Evolutionary conservation across 2,329 filamentous ascomycete genomes (phyloP), one percentile per base, ranked within the genome.

Genomic region (Ceratocystis cubensis): DNA sequence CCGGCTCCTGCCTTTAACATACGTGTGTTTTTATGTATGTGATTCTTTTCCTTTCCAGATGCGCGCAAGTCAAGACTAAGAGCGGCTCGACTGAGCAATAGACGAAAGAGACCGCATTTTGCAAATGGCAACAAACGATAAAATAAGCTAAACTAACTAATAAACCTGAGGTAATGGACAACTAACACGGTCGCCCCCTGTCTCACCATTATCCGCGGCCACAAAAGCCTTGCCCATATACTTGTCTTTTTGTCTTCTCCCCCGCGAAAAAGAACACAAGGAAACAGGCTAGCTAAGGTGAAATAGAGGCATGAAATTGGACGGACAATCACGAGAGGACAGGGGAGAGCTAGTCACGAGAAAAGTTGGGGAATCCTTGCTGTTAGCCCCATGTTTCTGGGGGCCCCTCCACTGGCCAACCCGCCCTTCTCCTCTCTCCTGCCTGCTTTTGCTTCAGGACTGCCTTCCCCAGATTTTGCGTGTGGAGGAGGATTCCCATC

Each of bases 321-420:
- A 59, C 28, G 33, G 10, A 41, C 37, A 41, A 41, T 41, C 37
- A 13, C 37, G 37, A 41, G 37, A 15, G 37, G 37, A 13, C 17
- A 30, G 20, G 25, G 41, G 33, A 48, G 17, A 30, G 7, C 17
- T 17, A 37, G 28, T 17, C 28, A 33, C 2, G 8, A 25, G 20
- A 59, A 65, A 65, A 44, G 46, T 65, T 65, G 63, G 63, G 63
- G 63, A 65, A 65, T 30, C 63, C 63, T 20, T 65, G 50, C 33
- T 22, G 17, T 6, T 44, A 37, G 10, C 28, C 25, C 62, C 45
- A 20, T 10, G 44, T 20, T 37, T 33, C 22, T 22, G 17, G 8
- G 15, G 25, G 2, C 28, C 37, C 30, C 30, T 37, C 41, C 30
- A 37, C 33, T 37, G 33, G 33, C 33, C 33, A 37, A 10, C 33